Evolutionary conservation across 2,329 filamentous ascomycete genomes (phyloP).

Genomic region (Verticillium nubilum): DNA sequence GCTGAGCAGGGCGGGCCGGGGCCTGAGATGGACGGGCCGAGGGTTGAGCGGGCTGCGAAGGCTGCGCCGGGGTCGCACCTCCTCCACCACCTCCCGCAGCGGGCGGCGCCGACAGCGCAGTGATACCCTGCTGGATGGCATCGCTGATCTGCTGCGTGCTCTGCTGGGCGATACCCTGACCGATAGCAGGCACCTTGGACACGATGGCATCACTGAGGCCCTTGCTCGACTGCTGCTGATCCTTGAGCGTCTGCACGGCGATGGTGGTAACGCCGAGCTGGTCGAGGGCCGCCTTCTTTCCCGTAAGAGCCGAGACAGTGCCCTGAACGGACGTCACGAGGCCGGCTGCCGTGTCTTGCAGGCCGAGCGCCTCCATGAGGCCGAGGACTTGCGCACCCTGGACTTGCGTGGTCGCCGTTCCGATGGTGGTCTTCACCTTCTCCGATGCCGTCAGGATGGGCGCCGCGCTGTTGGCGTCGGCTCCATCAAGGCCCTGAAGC

Average conservation of each 20-base stretch:
- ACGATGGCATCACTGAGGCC: conserved; percentile 19
- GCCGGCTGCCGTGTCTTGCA: conserved; percentile 13
- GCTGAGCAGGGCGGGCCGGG: not conserved
- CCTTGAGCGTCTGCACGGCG: conserved; percentile 16
- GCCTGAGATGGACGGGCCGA: not conserved
- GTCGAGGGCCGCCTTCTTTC: conserved; percentile 20
- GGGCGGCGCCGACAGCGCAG: conserved; percentile 6
- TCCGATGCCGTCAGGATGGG: conserved; percentile 20
- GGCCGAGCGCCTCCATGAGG: conserved; percentile 15
- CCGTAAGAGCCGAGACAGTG: conserved; percentile 13
- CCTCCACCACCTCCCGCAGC: conserved; percentile 3
- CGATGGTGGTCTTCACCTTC: conserved; percentile 12
- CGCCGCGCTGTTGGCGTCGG: conserved; percentile 42
- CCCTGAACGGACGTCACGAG: conserved; percentile 16
- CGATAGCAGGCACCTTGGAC: conserved; percentile 19
- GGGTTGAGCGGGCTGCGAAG: not conserved
- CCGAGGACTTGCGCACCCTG: conserved; percentile 17
- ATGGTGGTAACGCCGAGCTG: conserved; percentile 18
- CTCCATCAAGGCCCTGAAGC: conserved; percentile 26
- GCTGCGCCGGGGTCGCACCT: conserved; percentile 2
- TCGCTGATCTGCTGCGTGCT: conserved; percentile 17
- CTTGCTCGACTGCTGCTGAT: conserved; percentile 14
- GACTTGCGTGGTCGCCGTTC: conserved; percentile 18
- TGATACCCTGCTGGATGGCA: conserved; percentile 15
- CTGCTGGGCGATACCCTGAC: conserved; percentile 20